Percentiles rank a stretch among this genome's conserved stretches.
phyloP scores from a whole-genome alignment of 1,139 yeast genomes.

The Yamadazyma taylorii region DNA sequence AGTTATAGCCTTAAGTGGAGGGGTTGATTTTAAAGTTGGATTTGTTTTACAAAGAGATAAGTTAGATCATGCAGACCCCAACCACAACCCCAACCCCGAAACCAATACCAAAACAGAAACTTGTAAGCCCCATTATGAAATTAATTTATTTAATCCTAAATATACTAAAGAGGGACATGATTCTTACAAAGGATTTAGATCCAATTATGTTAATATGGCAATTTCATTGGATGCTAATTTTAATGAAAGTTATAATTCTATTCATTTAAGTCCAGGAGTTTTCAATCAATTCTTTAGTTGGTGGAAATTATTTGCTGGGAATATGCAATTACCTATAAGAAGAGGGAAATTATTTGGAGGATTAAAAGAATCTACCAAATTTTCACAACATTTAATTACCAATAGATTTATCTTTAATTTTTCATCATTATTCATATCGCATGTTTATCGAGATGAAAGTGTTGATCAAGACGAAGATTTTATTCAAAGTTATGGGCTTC shows the following conservation, averaged over 20 bases:
- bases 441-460: conserved; percentile 35
- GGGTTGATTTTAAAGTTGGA: conserved; percentile 58
- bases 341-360: conserved; percentile 44
- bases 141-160: conserved; percentile 64
- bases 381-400: conserved; percentile 43
- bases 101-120: conserved; percentile 53
- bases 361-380: conserved; percentile 32
- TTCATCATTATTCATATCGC: conserved; percentile 41
- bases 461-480: conserved; percentile 22
- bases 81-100: too few relatives aligned
- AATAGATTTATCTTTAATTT: conserved; percentile 43
- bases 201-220: conserved; percentile 44
- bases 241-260: conserved; percentile 40
- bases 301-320: conserved; percentile 48
- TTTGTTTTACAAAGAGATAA: conserved; percentile 57
- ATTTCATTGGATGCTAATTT: conserved; percentile 56
- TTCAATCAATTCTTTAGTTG: conserved; percentile 43
- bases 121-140: conserved; percentile 70
- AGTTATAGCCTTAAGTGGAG: conserved; percentile 61
- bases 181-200: conserved; percentile 41
- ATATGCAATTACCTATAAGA: conserved; percentile 43
- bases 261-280: conserved; percentile 42
- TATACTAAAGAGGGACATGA: conserved; percentile 45
- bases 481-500: conserved; percentile 39
- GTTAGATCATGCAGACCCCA: too few relatives aligned